phyloP scores from a whole-genome alignment of 225 moss, liverwort and hornwort species.

The Polytrichum formosum region DNA sequence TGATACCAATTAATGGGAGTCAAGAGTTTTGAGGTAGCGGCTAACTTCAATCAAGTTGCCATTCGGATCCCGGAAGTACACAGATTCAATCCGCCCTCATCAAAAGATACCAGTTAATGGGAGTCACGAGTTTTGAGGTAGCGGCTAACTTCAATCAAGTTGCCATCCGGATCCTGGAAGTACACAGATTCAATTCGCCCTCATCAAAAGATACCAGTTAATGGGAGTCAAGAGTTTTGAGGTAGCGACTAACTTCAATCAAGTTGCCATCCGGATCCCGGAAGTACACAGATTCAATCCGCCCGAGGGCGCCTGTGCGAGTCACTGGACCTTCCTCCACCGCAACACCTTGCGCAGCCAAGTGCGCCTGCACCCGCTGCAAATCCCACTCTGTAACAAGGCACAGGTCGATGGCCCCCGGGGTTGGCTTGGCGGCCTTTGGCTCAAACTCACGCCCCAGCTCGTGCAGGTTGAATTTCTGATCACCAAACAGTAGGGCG shows the following conservation, averaged over 20 bases:
- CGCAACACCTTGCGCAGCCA: conserved; percentile 13
- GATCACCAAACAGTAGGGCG: not conserved
- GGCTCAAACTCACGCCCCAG: not conserved
- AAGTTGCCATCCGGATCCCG: conserved; percentile 40
- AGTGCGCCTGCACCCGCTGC: not conserved
- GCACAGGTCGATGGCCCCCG: not conserved
- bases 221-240: not conserved
- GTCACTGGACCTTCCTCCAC: conserved; percentile 26
- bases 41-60: conserved; percentile 32
- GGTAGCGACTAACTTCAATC: conserved; percentile 18
- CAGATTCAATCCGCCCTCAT: conserved; percentile 19
- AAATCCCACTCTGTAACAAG: not conserved
- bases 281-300: conserved; percentile 30
- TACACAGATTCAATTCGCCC: conserved; percentile 26
- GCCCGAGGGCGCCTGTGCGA: conserved; percentile 26
- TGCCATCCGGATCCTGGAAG: conserved; percentile 35
- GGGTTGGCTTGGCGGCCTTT: not conserved
- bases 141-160: conserved; percentile 27
- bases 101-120: too few relatives aligned
- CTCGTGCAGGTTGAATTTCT: not conserved
- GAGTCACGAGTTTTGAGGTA: not conserved
- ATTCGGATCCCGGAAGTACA: conserved; percentile 39
- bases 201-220: too few relatives aligned
- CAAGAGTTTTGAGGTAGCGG: not conserved
- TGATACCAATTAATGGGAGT: too few relatives aligned